Evolutionary conservation across 106 monocot genomes (phyloP), one percentile per base, ranked within the genome.

Genomic region (Vanilla planifolia): DNA sequence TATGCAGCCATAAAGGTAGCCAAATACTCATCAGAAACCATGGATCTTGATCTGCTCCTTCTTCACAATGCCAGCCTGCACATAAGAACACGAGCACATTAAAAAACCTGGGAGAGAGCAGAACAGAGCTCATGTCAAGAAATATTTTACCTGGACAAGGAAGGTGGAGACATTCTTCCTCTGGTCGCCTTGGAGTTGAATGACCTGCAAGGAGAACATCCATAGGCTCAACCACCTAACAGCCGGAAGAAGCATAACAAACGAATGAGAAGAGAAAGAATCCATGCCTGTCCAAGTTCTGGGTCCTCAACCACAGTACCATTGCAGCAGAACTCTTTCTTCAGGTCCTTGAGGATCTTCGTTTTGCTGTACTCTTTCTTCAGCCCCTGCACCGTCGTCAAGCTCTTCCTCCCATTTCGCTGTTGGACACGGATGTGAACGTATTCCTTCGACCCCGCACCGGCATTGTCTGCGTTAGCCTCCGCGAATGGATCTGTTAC

Each of bases 171-270:
- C 69, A 51, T 70, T 70, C 60, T 70, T 70, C 22, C 69, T 60
- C 59, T 70, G 69, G 39, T 70, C 69, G 17, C 69, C 69, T 51
- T 70, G 69, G 21, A 70, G 69, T 32, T 70, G 69, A 61, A 70
- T 70, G 61, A 70, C 69, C 69, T 70, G 24, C 6, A 39, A 15
- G 30, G 22, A 5, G 8, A 20, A 19, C 8, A 42, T 42, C 10
- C 11, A 42, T 11, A 6, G 11, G 11, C 6, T 2, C 42, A 42
- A 14, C 7, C 10, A 40, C 13, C 7, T 40, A 7, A 5, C 14
- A 7, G 4, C 11, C 1, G 4, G 39, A 0, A 40, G 39, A 7
- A 40, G 40, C 40, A 40, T 40, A 7, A 14, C 14, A 7, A 23
- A 21, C 22, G 21, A 48, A 48, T 48, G 21, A 48, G n/a, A 1